Evolutionary conservation across 805 yeast species (phyloP), one percentile per base, ranked within the genome.

Genomic region (Clavispora asparagi): DNA sequence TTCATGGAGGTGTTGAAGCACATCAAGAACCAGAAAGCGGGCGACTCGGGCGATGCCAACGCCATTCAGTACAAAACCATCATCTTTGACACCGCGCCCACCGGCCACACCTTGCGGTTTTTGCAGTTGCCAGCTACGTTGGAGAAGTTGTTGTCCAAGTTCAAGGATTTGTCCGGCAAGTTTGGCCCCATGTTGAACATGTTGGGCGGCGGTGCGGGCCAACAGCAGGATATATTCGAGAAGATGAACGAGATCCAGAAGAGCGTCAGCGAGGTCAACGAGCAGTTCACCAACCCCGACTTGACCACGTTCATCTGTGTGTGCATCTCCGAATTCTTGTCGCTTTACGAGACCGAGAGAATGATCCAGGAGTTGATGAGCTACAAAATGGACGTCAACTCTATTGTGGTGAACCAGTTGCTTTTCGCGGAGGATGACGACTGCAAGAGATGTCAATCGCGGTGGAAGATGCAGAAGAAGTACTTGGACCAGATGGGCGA

Each of bases 71-170:
- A 86, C 64, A 89, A 87, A 56, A 89, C 96, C 8, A 91, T 94
- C 54, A 89, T 94, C 55, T 94, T 94, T 61, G 99, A 94, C 67
- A 94, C 99, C n/a, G 99, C 99, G 0, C 99, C 99, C 57, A 94
- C 99, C 0, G 99, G 99, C 32, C 99, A 94, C 68, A 94, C 99
- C 2, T 74, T 94, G 58, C 81, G 99, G 60, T 94, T 94, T 67
- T 76, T 94, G 64, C 97, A 91, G 68, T 80, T 94, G 60, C 99
- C 99, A 33, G 80, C 95, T 27, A 91, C 97, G 4, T 73, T 94
- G 51, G 95, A 90, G 58, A 89, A 88, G 64, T 77, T 95, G 32
- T 76, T 94, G 56, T 83, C 85, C 42, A 94, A 92, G 62, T 83
- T 94, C 64, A 83, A 90, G 58, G 95, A 89, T 57, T 77, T 94